phyloP scores from a whole-genome alignment of 805 yeast genomes.

The Cyberlindnera saturnus region DNA sequence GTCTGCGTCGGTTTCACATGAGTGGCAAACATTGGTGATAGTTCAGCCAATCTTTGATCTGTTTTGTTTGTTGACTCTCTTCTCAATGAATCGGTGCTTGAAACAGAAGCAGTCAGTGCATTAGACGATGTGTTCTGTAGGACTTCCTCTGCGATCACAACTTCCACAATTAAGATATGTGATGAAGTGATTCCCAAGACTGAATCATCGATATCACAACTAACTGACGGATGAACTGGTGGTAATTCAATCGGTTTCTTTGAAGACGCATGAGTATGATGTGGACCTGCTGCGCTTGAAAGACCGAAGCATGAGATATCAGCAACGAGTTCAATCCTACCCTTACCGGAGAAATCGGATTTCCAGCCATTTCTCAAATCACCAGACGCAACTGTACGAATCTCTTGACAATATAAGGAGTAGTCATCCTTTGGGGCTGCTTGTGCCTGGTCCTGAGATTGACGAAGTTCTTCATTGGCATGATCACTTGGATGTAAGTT shows the following conservation, averaged over 20 bases:
- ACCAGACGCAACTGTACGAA: constrained; percentile 67
- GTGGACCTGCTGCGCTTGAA: constrained; percentile 45
- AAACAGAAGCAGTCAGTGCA: constrained; percentile 28
- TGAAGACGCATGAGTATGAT: constrained; percentile 39
- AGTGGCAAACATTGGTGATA: constrained; percentile 37
- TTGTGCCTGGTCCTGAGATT: constrained; percentile 10
- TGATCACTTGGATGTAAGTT: constrained; percentile 27
- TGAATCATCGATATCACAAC: constrained; percentile 82
- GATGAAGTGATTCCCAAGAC: constrained; percentile 68
- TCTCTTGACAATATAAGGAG: constrained; percentile 64
- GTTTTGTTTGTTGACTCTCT: constrained; percentile 13
- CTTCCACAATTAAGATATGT: constrained; percentile 77
- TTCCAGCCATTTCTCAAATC: constrained; percentile 93
- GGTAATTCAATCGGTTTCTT: constrained; percentile 27
- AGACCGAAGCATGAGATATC: constrained; percentile 58
- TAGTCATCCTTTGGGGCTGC: constrained; percentile 26
- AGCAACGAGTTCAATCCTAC: constrained; percentile 74
- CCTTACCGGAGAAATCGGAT: constrained; percentile 74
- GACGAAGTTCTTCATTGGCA: constrained; percentile 26
- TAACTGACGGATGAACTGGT: constrained; percentile 38
- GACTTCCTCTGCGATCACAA: constrained; percentile 90
- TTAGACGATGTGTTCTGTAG: constrained; percentile 36
- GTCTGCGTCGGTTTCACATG: constrained; percentile 21
- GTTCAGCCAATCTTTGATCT: constrained; percentile 37
- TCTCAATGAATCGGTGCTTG: constrained; percentile 10